Base-by-base conservation (phyloP, 441 rosid genomes). In the Erysimum pusillum region DNA sequence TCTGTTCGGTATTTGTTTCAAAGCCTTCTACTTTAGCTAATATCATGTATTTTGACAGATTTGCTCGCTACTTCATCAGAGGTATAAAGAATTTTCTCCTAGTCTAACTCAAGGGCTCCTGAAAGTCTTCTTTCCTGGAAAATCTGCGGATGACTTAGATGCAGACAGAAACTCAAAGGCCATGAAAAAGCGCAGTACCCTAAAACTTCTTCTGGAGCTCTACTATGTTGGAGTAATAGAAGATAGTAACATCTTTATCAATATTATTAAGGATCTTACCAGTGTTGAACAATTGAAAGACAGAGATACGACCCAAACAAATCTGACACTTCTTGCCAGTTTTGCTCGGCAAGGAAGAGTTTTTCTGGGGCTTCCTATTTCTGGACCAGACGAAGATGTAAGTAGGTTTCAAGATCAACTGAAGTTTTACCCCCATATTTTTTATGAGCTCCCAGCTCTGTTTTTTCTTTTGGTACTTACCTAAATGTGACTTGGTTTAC, bases 331-430 rank as follows among this genome's bases (percentile, higher is more conserved):
- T 69, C 96, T 96, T 74, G 91, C 94, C 71, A 87, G 97, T 86
- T 96, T 96, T 87, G 98, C 98, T 83, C 87, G 98, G 46, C 99
- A 96, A 92, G 98, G 93, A 57, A 88, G 98, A 84, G 81, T 90
- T 58, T 91, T 96, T 79, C 74, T 92, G 42, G 99, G 98, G 56
- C 94, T 96, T 78, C 87, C 98, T 34, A 84, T 85, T 5, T 89
- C 97, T 80, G 95, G 92, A 67, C 98, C 81, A 74, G 97, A 96
- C 59, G 96, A 91, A 81, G 98, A 92, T 91, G 98, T 94, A 78
- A 62, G 69, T 66, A 13, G 66, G 22, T 61, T 65, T 69, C 20
- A 20, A 46, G 65, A 15, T 62, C 45, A 69, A 52, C 35, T 73
- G 54, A 46, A 54, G 34, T 35, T 76, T 66, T 77, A 57, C 48